phyloP scores from a whole-genome alignment of 225 moss, liverwort and hornwort species.

The Pseudoscleropodium purum region DNA sequence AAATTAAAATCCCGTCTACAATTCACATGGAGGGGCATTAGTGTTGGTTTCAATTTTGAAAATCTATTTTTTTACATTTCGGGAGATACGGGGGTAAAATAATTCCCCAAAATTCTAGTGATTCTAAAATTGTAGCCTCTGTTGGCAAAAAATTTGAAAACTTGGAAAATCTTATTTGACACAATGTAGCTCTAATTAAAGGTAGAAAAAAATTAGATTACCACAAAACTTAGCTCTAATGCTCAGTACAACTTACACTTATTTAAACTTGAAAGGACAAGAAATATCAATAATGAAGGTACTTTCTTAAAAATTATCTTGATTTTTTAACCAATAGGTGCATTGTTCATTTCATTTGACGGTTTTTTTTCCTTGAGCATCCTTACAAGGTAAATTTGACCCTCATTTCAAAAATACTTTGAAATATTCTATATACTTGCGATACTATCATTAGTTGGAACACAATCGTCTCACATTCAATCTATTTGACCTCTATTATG shows the following conservation, averaged over 20 bases:
- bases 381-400: neutral
- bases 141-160: rapidly evolving
- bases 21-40: rapidly evolving
- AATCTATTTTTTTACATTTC: no score
- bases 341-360: neutral
- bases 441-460: neutral
- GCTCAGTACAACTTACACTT: no score
- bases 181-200: rapidly evolving
- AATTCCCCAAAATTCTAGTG: neutral
- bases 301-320: neutral
- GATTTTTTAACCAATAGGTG: neutral
- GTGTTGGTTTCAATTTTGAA: neutral
- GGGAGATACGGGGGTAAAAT: no score
- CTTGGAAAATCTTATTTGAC: rapidly evolving
- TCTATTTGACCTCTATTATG: neutral
- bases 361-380: rapidly evolving
- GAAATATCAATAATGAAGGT: neutral
- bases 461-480: neutral
- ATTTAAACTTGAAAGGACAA: neutral
- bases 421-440: neutral
- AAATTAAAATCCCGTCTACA: no score
- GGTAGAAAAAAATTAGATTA: rapidly evolving
- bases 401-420: neutral
- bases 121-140: neutral
- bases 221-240: no score